Conservation (phyloP, 2,329 filamentous ascomycete genomes). For the Neobulgaria alba region DNA sequence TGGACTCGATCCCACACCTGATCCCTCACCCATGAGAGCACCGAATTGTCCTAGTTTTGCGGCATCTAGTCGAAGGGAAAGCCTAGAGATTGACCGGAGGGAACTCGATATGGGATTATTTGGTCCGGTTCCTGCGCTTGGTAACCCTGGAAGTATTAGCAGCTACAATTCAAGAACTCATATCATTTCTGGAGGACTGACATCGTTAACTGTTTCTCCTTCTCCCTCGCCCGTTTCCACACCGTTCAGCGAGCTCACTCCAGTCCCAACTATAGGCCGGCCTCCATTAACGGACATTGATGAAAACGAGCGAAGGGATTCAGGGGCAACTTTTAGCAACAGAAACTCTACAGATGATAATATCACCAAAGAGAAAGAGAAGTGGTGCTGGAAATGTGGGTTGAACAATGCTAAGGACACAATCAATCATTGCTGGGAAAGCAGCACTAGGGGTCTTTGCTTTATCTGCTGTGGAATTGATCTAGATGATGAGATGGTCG, state of each 20-base stretch:
- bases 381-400: conserved; percentile 23
- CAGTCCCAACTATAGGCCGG: too few species aligned
- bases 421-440: conserved; percentile 17
- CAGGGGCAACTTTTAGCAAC: not conserved
- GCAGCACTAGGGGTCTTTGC: conserved; percentile 13
- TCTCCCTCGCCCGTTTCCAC: too few species aligned
- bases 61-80: not conserved
- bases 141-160: too few species aligned
- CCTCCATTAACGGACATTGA: not conserved
- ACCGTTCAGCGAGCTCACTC: too few species aligned
- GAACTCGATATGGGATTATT: not conserved
- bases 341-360: not conserved
- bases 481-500: conserved; percentile 1
- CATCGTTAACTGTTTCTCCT: too few species aligned
- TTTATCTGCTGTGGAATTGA: conserved; percentile 23
- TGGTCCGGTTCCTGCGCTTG: not conserved
- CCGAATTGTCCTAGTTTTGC: not conserved
- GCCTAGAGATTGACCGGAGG: not conserved
- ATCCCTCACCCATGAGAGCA: not conserved
- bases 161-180: not conserved
- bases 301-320: not conserved
- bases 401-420: conserved; percentile 15
- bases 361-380: not conserved
- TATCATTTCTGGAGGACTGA: not conserved
- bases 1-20: too few species aligned